phyloP scores from a whole-genome alignment of 805 yeast species.

The Teunomyces aglyptinius region DNA sequence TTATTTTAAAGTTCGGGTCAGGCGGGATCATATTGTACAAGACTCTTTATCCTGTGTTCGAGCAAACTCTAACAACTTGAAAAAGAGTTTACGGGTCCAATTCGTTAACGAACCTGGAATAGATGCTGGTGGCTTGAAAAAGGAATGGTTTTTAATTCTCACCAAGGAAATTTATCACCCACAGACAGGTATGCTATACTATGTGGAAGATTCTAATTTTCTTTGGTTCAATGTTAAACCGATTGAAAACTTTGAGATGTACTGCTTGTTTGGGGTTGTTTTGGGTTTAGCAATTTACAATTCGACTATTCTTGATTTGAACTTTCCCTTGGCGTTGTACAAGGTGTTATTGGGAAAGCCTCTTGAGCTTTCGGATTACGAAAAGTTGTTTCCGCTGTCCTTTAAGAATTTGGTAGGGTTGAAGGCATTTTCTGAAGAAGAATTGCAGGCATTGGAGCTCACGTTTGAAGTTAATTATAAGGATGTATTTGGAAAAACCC shows the following conservation, averaged over 20 bases:
- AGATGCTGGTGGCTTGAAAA: constrained; percentile 92
- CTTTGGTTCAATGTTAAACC: constrained; percentile 72
- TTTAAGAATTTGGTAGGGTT: constrained; percentile 38
- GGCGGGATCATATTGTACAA: constrained; percentile 62
- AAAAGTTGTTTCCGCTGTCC: constrained; percentile 66
- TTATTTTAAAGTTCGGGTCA: constrained; percentile 62
- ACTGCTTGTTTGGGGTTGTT: constrained; percentile 78
- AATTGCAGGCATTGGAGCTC: constrained; percentile 45
- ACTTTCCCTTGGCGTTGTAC: constrained; percentile 73
- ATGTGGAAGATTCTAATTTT: constrained; percentile 64
- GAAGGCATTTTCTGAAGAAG: constrained; percentile 23
- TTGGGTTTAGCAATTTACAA: constrained; percentile 90
- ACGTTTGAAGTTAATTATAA: constrained; percentile 61
- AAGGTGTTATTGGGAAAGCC: constrained; percentile 64
- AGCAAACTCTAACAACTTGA: constrained; percentile 55
- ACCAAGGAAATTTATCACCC: constrained; percentile 70
- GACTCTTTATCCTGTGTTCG: constrained; percentile 73
- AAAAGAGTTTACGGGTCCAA: constrained; percentile 73
- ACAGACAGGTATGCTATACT: constrained; percentile 60
- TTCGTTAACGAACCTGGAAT: constrained; percentile 88
- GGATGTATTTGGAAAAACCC: constrained; percentile 44
- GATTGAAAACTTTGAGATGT: constrained; percentile 49
- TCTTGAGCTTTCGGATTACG: constrained; percentile 61
- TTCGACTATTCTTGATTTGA: constrained; percentile 79
- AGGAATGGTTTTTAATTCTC: constrained; percentile 87